Evolutionary conservation across 2,329 filamentous ascomycete species (phyloP), one percentile per base, ranked within the genome.

Genomic region (Hypoxylon sp.): DNA sequence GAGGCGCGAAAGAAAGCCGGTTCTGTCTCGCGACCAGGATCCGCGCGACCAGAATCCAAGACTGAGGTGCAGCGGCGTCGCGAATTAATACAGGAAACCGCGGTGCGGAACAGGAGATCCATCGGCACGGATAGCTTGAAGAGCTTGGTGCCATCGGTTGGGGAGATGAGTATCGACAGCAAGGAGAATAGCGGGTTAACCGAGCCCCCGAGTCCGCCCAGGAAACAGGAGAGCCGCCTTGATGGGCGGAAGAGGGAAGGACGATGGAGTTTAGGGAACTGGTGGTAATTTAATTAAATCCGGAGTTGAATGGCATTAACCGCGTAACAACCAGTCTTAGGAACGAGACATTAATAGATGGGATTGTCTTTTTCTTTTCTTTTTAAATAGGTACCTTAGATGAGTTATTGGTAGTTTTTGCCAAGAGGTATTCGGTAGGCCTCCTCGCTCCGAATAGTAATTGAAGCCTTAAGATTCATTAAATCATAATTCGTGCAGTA

Each of bases 111-210:
- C 43, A 57, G 60, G 51, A 55, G 65, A 25, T 67, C 63, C 11
- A 66, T 67, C 25, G 64, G 63, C n/a, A 51, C 62, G 4, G 63
- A 67, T 19, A 66, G 60, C 23, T 50, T 68, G 20, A 67, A 64
- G 56, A 66, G 65, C 35, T 49, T 68, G 13, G 64, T 68, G 13
- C 65, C 65, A 17, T 64, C 63, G 12, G 55, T 66, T 38, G 45
- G 30, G 7, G 57, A 52, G 32, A 49, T 59, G 13, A 52, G 56
- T 19, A 21, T 55, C 5, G 49, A 55, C n/a, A 42, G 54, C 4
- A 57, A 53, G 34, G 61, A 59, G 21, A 41, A 49, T 7, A 47
- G 37, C 19, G 45, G 32, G 21, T 5, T 25, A 13, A 12, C 34
- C 11, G 26, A 32, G 25, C 40, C 54, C 19, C 27, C 42, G 4